Percentiles rank a stretch among this genome's conserved stretches.
phyloP scores from a whole-genome alignment of 2,329 filamentous ascomycete species.

The Acephala macrosclerotiorum region DNA sequence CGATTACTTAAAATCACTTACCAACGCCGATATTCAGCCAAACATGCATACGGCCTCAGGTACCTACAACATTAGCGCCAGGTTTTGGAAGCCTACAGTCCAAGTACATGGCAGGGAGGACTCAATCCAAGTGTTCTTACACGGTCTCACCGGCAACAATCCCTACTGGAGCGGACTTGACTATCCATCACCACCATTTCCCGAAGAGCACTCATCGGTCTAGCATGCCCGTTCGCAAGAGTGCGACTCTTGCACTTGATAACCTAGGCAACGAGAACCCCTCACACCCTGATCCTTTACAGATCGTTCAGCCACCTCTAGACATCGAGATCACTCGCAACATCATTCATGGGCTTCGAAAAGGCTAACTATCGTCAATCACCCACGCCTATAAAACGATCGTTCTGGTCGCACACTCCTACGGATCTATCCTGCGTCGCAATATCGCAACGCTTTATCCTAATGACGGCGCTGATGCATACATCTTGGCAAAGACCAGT shows the following conservation, averaged over 20 bases:
- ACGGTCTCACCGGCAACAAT: conserved; percentile 15
- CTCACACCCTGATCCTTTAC: conserved; percentile 33
- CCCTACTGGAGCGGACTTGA: conserved; percentile 14
- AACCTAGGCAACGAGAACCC: conserved; percentile 26
- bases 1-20: background rate
- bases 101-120: background rate
- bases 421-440: background rate
- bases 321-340: conserved; percentile 30
- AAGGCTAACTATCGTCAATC: conserved; percentile 6
- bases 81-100: conserved; percentile 14
- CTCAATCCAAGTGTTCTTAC: conserved; percentile 23
- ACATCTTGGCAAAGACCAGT: background rate
- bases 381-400: conserved; percentile 26
- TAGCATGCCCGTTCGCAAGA: conserved; percentile 21
- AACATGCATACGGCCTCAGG: background rate
- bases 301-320: conserved; percentile 30
- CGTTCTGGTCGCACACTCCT: conserved; percentile 55
- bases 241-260: conserved; percentile 29
- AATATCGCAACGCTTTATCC: background rate
- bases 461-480: background rate
- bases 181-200: background rate
- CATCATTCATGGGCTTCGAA: conserved; percentile 4
- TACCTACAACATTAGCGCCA: conserved; percentile 18
- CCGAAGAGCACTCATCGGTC: conserved; percentile 24
- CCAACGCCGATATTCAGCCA: background rate